A percentile compares a stretch with the other conserved stretches of the same genome.
Evolutionary conservation across 306 rosid genomes (phyloP).

Genomic region (Hippophae tibetana): DNA sequence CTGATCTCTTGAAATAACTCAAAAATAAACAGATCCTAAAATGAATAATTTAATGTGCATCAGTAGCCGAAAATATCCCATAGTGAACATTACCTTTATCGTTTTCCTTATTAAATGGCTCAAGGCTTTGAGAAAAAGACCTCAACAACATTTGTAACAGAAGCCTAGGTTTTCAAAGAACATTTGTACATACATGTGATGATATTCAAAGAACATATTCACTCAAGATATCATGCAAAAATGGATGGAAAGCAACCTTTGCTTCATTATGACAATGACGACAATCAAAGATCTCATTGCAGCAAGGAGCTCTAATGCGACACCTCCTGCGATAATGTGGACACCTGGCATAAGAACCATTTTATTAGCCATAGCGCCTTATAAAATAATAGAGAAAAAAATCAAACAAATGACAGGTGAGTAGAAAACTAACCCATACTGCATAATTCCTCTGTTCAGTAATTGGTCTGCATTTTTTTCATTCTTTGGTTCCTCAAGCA

Average conservation of each 20-base stretch:
- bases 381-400: background rate
- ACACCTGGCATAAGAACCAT: conserved; percentile 45
- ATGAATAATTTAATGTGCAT: too few relatives aligned
- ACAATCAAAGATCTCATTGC: conserved; percentile 71
- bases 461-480: conserved; percentile 10
- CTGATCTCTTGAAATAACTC: background rate
- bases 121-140: too few relatives aligned
- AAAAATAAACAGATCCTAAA: background rate
- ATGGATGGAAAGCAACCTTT: conserved; percentile 35
- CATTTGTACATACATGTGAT: too few relatives aligned
- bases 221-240: background rate
- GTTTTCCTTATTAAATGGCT: too few relatives aligned
- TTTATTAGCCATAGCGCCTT: background rate
- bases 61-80: background rate
- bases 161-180: too few relatives aligned
- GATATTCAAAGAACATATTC: too few relatives aligned
- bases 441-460: conserved; percentile 42
- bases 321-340: conserved; percentile 66
- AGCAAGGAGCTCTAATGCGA: conserved; percentile 76
- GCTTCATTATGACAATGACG: conserved; percentile 76
- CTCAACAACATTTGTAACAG: too few relatives aligned
- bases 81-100: too few relatives aligned
- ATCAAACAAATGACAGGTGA: background rate
- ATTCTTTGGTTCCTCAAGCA: conserved; percentile 31
- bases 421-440: conserved; percentile 42